Conservation (phyloP, 2,329 filamentous ascomycete species). For the Aspergillus quadrilineatus region DNA sequence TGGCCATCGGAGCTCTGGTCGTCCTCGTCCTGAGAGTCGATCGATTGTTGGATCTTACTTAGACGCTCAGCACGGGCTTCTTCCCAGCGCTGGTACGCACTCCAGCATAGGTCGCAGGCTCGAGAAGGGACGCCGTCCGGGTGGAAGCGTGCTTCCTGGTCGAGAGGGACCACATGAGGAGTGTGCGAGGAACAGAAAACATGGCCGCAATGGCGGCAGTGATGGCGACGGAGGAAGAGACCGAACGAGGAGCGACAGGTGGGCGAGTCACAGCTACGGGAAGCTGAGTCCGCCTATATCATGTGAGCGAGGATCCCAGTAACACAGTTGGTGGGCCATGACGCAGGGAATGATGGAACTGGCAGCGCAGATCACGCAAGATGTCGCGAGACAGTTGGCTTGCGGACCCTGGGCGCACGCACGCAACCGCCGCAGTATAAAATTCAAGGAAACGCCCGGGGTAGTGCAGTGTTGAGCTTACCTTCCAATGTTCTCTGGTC, state of each 20-base stretch:
- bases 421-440: slow-evolving; percentile 28
- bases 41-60: slow-evolving; percentile 50
- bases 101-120: slow-evolving; percentile 62
- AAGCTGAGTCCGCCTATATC: slow-evolving; percentile 57
- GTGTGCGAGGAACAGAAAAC: slow-evolving; percentile 64
- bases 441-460: slow-evolving; percentile 10
- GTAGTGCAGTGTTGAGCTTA: slow-evolving; percentile 34
- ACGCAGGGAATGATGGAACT: slow-evolving; percentile 10
- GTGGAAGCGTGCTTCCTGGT: slow-evolving; percentile 64
- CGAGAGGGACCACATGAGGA: slow-evolving; percentile 57
- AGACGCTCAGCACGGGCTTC: slow-evolving; percentile 48
- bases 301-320: slow-evolving; percentile 18
- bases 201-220: slow-evolving; percentile 66
- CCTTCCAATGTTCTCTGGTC: slow-evolving; percentile 66
- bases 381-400: slow-evolving; percentile 24
- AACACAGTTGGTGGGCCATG: slow-evolving; percentile 1
- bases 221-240: slow-evolving; percentile 63
- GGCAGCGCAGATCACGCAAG: slow-evolving; percentile 25
- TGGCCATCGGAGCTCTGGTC: slow-evolving; percentile 21
- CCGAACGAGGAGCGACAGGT: slow-evolving; percentile 60
- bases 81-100: slow-evolving; percentile 59
- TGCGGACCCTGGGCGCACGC: slow-evolving; percentile 22
- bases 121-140: slow-evolving; percentile 56
- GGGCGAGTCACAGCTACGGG: slow-evolving; percentile 56
- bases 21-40: slow-evolving; percentile 29